A percentile compares a stretch with the other conserved stretches of the same genome.
phyloP scores from a whole-genome alignment of 2,329 filamentous ascomycete genomes.

The Aspergillus sp. region DNA sequence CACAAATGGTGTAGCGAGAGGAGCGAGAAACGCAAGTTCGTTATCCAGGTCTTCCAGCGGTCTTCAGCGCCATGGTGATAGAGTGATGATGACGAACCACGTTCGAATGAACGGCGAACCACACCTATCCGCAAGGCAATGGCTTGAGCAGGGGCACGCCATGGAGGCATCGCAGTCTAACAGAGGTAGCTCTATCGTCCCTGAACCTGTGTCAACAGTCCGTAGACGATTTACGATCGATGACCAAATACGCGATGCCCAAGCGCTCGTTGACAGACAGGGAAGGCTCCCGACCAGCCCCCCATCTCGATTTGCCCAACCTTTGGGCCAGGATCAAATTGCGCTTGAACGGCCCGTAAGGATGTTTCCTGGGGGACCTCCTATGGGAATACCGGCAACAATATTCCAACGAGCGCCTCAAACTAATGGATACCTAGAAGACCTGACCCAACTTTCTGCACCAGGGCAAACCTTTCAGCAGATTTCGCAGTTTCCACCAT shows the following conservation, averaged over 20 bases:
- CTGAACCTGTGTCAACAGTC: not conserved
- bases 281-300: conserved; percentile 2
- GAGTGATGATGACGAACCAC: not conserved
- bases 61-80: not conserved
- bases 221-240: conserved; percentile 27
- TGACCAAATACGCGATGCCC: conserved; percentile 21
- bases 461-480: no score
- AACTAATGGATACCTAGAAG: no score
- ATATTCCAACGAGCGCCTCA: no score
- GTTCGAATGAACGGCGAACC: no score
- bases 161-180: not conserved
- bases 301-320: not conserved
- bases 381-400: no score
- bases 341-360: not conserved
- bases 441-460: no score
- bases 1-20: not conserved
- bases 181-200: not conserved
- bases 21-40: not conserved
- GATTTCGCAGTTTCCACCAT: no score
- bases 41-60: not conserved
- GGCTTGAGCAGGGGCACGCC: not conserved
- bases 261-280: conserved; percentile 17
- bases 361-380: not conserved
- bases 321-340: not conserved
- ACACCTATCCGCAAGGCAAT: not conserved